Percentiles rank a stretch among this genome's conserved stretches.
These are phyloP conservation scores for Fusarium nodosum DNA, from an alignment of 2,329 filamentous ascomycete genomes.

Conservation along the genomic window DNA sequence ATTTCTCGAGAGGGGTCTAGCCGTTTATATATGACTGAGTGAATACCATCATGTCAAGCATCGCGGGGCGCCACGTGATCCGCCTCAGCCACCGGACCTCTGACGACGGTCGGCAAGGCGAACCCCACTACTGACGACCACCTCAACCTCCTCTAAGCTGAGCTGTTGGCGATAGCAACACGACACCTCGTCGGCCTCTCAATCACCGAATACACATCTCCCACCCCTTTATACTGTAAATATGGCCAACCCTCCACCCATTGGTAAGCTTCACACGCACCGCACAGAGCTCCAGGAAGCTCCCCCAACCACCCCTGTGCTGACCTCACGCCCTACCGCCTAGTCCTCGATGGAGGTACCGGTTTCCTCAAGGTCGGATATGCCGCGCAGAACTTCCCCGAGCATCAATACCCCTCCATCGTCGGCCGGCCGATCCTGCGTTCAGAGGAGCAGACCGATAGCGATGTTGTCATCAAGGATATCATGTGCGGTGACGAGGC, in stretches of 20 bases:
- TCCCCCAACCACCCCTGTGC: conserved; percentile 39
- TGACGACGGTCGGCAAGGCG: conserved; percentile 54
- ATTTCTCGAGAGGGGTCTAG: conserved; percentile 17
- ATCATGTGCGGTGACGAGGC: conserved; percentile 99
- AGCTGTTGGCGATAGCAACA: conserved; percentile 47
- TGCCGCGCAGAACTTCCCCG: conserved; percentile 98
- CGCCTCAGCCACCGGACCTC: conserved; percentile 50
- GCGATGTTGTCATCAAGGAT: conserved; percentile 84
- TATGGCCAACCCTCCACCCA: conserved; percentile 68
- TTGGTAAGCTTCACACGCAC: conserved; percentile 60
- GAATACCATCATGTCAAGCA: conserved; percentile 12
- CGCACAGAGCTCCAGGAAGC: conserved; percentile 33
- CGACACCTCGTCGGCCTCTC: conserved; percentile 42
- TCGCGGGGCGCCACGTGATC: conserved; percentile 56
- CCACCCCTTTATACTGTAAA: conserved; percentile 49
- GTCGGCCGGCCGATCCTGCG: conserved; percentile 97
- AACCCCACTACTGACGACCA: conserved; percentile 56
- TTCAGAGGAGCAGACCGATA: conserved; percentile 83
- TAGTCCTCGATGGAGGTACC: conserved; percentile 99
- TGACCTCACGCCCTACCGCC: conserved; percentile 40
- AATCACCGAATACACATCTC: conserved; percentile 22
- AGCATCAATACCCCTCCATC: conserved; percentile 98
- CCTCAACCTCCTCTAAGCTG: conserved; percentile 50
- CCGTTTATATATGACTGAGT: conserved; percentile 20
- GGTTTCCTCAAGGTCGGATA: conserved; percentile 99